These are phyloP conservation scores for Coriolopsis trogii DNA, from an alignment of 1,284 basidiomycete genomes.

Conservation along the genomic window DNA sequence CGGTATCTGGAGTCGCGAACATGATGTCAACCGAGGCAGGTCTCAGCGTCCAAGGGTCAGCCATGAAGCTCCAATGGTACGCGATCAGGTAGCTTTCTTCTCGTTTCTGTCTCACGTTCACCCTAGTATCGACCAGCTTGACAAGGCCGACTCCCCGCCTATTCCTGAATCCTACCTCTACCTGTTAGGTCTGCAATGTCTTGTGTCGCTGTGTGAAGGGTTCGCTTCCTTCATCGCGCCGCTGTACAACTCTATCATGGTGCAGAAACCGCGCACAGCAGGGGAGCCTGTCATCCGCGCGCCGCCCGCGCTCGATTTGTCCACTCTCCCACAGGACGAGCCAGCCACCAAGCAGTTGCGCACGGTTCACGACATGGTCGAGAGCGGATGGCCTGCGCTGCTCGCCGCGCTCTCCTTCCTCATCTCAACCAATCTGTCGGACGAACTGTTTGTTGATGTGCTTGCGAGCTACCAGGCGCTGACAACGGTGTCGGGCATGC, in stretches of 20 bases:
- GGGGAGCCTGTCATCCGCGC: slow-evolving; percentile 72
- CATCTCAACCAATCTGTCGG: slow-evolving; percentile 86
- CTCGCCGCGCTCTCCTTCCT: slow-evolving; percentile 89
- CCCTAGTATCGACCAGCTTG: slow-evolving; percentile 89
- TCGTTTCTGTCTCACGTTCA: background rate
- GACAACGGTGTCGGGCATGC: slow-evolving; percentile 88
- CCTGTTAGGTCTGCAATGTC: slow-evolving; percentile 87
- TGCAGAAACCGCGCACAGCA: slow-evolving; percentile 65
- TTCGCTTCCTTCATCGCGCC: slow-evolving; percentile 77
- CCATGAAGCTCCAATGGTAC: slow-evolving; percentile 87
- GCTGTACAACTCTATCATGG: slow-evolving; percentile 66
- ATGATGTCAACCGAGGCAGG: slow-evolving; percentile 70
- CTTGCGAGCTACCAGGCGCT: slow-evolving; percentile 83
- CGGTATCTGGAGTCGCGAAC: slow-evolving; percentile 73
- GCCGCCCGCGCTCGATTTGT: slow-evolving; percentile 72
- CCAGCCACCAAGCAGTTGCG: slow-evolving; percentile 55
- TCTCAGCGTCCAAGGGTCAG: slow-evolving; percentile 69
- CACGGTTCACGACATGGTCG: slow-evolving; percentile 78
- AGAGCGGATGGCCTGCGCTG: slow-evolving; percentile 87
- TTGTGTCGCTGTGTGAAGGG: slow-evolving; percentile 87
- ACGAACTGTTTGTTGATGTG: slow-evolving; percentile 85
- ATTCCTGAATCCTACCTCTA: slow-evolving; percentile 94
- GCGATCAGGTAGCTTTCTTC: slow-evolving; percentile 26
- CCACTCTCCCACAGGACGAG: slow-evolving; percentile 60
- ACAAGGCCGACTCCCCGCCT: slow-evolving; percentile 92